Evolutionary conservation across 1,284 basidiomycete genomes (phyloP).

Genomic region (Tremellales sp.): DNA sequence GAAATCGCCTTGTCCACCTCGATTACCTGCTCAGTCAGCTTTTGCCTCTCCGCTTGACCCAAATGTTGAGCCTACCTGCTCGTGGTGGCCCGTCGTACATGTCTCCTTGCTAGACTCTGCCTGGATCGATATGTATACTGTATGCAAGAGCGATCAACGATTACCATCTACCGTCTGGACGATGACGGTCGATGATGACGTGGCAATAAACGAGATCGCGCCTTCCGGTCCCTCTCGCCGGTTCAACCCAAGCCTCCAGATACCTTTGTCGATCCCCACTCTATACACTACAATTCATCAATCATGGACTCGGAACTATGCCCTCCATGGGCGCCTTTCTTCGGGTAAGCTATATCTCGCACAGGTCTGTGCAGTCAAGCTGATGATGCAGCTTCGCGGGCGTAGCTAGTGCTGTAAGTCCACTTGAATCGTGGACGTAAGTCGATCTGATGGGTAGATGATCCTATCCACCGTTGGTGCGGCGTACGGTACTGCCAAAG

Average conservation of each 20-base stretch:
- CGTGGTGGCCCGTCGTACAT: constrained; percentile 46
- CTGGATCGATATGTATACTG: neutral
- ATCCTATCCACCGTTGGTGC: constrained; percentile 69
- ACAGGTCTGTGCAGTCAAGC: neutral
- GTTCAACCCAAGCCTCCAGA: neutral
- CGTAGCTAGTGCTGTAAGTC: constrained; percentile 40
- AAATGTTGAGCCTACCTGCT: constrained; percentile 38
- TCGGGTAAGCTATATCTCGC: constrained; percentile 37
- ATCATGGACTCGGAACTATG: constrained; percentile 43
- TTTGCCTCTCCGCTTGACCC: too few species aligned
- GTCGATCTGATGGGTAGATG: constrained; percentile 31
- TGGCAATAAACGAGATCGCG: neutral
- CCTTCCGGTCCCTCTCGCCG: neutral
- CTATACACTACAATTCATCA: neutral
- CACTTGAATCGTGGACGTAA: neutral
- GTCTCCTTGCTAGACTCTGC: neutral
- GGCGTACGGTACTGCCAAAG: constrained; percentile 94
- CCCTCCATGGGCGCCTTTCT: constrained; percentile 49
- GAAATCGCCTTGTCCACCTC: constrained; percentile 84
- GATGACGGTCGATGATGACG: too few species aligned
- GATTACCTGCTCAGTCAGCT: constrained; percentile 55
- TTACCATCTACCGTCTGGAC: too few species aligned
- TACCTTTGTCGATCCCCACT: neutral
- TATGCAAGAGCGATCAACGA: neutral
- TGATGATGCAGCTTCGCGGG: constrained; percentile 39